A percentile compares a stretch with the other conserved stretches of the same genome.
These are phyloP conservation scores for Pseudonitzschia multistriata DNA, from an alignment of 108 stramenopile genomes.

Conservation along the genomic window DNA sequence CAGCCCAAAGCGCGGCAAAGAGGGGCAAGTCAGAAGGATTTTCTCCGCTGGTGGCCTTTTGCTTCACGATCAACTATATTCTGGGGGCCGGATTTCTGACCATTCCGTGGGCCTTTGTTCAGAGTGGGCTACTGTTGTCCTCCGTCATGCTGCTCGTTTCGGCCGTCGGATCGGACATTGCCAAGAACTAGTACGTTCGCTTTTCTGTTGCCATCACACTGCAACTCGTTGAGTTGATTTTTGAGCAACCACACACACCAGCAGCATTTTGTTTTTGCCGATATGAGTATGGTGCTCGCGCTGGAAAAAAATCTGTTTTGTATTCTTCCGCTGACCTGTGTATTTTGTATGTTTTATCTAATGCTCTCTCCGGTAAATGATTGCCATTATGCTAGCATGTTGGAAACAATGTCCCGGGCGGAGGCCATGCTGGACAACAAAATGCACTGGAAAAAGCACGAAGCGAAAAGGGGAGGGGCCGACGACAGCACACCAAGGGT, in stretches of 20 bases:
- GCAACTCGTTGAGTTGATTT: too few relatives aligned
- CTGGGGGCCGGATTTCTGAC: conserved; percentile 54
- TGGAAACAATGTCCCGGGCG: conserved; percentile 38
- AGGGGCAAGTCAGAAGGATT: conserved; percentile 1
- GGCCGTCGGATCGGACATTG: conserved; percentile 25
- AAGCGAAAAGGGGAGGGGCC: not conserved
- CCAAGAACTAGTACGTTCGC: conserved; percentile 27
- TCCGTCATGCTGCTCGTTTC: conserved; percentile 25
- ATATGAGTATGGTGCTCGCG: too few relatives aligned
- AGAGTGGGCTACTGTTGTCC: conserved; percentile 39
- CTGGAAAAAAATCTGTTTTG: too few relatives aligned
- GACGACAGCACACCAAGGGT: conserved; percentile 3
- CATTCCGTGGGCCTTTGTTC: conserved; percentile 45
- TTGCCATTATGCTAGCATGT: conserved; percentile 10
- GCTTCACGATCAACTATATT: conserved; percentile 55
- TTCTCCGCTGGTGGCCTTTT: conserved; percentile 33
- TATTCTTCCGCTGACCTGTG: too few relatives aligned
- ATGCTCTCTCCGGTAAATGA: not conserved
- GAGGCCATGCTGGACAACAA: conserved; percentile 29
- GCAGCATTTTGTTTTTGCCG: too few relatives aligned
- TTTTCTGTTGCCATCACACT: too few relatives aligned
- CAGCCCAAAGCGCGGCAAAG: not conserved
- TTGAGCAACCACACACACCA: too few relatives aligned
- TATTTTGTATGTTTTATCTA: not conserved
- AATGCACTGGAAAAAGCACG: conserved; percentile 15